A percentile compares a stretch with the other conserved stretches of the same genome.
Conservation (phyloP, 495 filamentous ascomycete species). For the Venustampulla echinocandica region DNA sequence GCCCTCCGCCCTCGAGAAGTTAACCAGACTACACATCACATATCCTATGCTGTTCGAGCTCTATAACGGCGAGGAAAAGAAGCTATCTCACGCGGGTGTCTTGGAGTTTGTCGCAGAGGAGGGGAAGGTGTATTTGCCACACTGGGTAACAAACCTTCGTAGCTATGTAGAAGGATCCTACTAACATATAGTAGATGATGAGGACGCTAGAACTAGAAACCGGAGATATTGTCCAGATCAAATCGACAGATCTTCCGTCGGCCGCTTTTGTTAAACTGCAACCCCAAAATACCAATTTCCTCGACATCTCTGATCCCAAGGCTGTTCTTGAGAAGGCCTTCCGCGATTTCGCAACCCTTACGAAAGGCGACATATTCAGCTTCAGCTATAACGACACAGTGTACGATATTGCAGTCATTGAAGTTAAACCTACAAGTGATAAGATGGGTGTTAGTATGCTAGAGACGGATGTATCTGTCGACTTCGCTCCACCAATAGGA, state of each 20-base stretch:
- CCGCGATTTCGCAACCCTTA: conserved; percentile 87
- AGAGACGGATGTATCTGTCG: conserved; percentile 90
- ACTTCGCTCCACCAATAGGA: conserved; percentile 88
- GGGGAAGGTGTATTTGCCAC: conserved; percentile 88
- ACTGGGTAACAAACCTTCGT: conserved; percentile 59
- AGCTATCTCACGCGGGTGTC: conserved; percentile 83
- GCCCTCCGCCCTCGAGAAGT: conserved; percentile 88
- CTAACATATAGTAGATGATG: conserved; percentile 64
- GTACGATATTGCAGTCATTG: conserved; percentile 85
- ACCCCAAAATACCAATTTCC: conserved; percentile 81
- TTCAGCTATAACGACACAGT: conserved; percentile 91
- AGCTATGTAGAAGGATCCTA: not conserved
- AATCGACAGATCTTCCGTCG: conserved; percentile 81
- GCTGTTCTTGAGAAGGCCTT: conserved; percentile 97
- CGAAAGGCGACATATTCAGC: conserved; percentile 85
- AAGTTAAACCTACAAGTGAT: conserved; percentile 73
- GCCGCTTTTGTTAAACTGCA: conserved; percentile 93
- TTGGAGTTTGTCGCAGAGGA: conserved; percentile 97
- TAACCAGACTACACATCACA: conserved; percentile 91
- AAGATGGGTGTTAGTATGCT: conserved; percentile 82
- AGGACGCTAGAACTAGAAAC: conserved; percentile 78
- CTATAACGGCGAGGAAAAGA: conserved; percentile 71
- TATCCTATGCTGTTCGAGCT: conserved; percentile 97
- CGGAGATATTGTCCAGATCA: conserved; percentile 89
- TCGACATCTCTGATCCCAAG: conserved; percentile 94